Conservation (phyloP, 768 basidiomycete species). For the Fistulinella prunicolor region DNA sequence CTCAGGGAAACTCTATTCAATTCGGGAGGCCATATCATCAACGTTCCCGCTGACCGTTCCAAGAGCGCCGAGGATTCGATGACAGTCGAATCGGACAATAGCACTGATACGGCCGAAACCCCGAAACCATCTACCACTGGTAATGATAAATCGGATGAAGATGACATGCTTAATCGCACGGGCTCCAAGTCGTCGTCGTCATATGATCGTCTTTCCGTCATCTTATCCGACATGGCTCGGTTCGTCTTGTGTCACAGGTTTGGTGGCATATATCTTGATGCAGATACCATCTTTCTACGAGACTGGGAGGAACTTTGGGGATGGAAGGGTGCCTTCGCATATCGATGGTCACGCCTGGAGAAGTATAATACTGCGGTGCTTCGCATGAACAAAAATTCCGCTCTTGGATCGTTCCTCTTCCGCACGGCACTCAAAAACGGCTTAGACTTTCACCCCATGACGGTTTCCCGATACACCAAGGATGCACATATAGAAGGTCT, state of each 20-base stretch:
- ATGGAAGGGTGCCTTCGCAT: conserved; percentile 95
- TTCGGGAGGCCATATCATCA: conserved; percentile 75
- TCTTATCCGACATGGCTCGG: conserved; percentile 94
- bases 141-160: conserved; percentile 38
- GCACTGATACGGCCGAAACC: conserved; percentile 16
- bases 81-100: conserved; percentile 19
- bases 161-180: conserved; percentile 71
- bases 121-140: conserved; percentile 21
- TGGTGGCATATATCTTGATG: conserved; percentile 95
- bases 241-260: conserved; percentile 97
- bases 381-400: conserved; percentile 88
- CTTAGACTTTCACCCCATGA: conserved; percentile 97
- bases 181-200: conserved; percentile 85
- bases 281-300: conserved; percentile 91
- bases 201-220: conserved; percentile 90
- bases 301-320: conserved; percentile 99
- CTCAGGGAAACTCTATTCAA: conserved; percentile 79
- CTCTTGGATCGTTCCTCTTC: conserved; percentile 91
- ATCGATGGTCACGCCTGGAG: conserved; percentile 89
- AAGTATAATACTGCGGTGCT: conserved; percentile 97
- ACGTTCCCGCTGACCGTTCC: conserved; percentile 49
- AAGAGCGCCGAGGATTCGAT: conserved; percentile 24
- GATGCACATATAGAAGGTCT: conserved; percentile 85
- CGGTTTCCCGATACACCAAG: conserved; percentile 83
- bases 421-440: conserved; percentile 91